Percentiles rank a stretch among this genome's conserved stretches.
These are phyloP conservation scores for Gillenia trifoliata DNA, from an alignment of 306 rosid genomes.

Conservation along the genomic window DNA sequence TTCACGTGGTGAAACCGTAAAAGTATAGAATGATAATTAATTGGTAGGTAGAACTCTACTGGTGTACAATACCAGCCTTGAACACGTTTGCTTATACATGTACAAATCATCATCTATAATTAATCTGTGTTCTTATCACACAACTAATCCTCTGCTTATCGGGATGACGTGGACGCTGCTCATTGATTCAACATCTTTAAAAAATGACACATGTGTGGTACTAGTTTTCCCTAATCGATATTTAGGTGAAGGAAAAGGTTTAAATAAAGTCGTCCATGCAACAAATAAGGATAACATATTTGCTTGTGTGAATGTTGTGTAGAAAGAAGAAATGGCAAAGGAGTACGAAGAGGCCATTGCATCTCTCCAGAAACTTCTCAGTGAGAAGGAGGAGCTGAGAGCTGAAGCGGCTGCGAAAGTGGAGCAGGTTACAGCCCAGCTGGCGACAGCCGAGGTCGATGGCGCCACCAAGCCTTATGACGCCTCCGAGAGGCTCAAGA, in stretches of 20 bases:
- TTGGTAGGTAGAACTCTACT: background rate
- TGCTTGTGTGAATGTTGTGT: background rate
- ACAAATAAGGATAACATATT: background rate
- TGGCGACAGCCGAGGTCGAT: conserved; percentile 37
- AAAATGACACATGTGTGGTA: conserved; percentile 19
- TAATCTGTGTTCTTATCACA: conserved; percentile 2
- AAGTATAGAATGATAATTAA: background rate
- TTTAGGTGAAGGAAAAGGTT: too few species aligned
- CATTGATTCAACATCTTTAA: background rate
- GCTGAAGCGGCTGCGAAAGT: conserved; percentile 68
- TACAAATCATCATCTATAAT: background rate
- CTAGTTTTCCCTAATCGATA: background rate
- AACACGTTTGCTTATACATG: background rate
- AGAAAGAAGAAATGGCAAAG: conserved; percentile 86
- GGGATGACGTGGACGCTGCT: conserved; percentile 9
- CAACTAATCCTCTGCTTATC: background rate
- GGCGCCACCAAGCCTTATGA: conserved; percentile 30
- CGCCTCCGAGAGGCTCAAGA: conserved; percentile 75
- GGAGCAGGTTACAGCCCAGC: conserved; percentile 68
- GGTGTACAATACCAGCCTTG: background rate
- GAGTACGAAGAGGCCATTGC: conserved; percentile 81
- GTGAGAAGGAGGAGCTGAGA: conserved; percentile 66
- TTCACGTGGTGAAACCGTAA: background rate
- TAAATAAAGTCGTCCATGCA: too few species aligned
- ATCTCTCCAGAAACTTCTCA: conserved; percentile 74